Conservation (phyloP, 352 stramenopile species). For the Pythium monospermum region DNA sequence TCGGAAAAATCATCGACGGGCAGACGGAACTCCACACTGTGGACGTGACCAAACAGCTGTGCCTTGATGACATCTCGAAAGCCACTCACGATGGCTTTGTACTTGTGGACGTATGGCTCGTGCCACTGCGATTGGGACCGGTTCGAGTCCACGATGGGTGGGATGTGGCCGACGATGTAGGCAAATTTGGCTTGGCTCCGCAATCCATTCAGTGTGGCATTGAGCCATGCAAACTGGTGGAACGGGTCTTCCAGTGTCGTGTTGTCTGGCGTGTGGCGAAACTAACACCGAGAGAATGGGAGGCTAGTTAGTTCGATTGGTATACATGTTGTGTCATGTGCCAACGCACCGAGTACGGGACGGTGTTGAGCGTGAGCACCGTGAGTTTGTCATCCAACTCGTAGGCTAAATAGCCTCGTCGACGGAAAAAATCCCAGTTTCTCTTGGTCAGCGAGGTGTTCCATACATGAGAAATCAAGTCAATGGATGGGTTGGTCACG, state of each 20-base stretch:
- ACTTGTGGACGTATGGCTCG: constrained; percentile 73
- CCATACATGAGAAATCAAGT: constrained; percentile 49
- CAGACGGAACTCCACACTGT: constrained; percentile 89
- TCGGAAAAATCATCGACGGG: constrained; percentile 15
- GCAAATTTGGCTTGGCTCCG: constrained; percentile 39
- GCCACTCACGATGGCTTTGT: constrained; percentile 64
- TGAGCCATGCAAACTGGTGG: constrained; percentile 87
- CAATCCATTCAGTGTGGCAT: constrained; percentile 52
- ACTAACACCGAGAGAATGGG: too few relatives aligned
- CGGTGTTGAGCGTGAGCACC: constrained; percentile 76
- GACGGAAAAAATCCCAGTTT: constrained; percentile 51
- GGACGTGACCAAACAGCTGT: constrained; percentile 90
- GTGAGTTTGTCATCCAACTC: constrained; percentile 55
- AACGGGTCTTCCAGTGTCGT: constrained; percentile 73
- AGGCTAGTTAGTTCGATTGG: neutral
- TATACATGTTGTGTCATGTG: neutral
- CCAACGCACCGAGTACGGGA: constrained; percentile 66
- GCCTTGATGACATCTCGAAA: constrained; percentile 69
- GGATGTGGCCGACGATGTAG: constrained; percentile 89
- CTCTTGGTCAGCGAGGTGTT: constrained; percentile 37
- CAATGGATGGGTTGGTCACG: constrained; percentile 52
- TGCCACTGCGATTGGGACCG: constrained; percentile 79
- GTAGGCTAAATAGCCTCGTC: constrained; percentile 57
- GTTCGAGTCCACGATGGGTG: constrained; percentile 87
- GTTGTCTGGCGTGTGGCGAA: constrained; percentile 70